phyloP scores from a whole-genome alignment of 192 early-diverging fungal genomes.

The Dissophora ornata region DNA sequence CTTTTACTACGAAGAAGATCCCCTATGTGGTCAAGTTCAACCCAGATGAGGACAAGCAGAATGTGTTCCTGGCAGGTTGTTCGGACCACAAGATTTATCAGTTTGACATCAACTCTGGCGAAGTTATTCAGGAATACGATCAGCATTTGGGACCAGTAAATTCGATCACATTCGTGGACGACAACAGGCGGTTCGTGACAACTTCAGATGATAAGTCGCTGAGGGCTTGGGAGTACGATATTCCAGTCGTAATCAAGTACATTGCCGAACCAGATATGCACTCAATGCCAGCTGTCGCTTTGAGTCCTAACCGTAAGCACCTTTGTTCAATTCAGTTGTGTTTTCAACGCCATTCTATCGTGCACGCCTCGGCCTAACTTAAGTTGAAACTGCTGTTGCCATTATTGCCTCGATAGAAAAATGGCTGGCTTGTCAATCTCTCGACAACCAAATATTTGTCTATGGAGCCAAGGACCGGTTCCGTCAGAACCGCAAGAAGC shows the following conservation, averaged over 20 bases:
- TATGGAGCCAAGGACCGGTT: slow-evolving; percentile 90
- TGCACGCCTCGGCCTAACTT: slow-evolving; percentile 1
- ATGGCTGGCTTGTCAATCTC: slow-evolving; percentile 93
- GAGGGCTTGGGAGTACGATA: slow-evolving; percentile 98
- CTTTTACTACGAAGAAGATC: slow-evolving; percentile 80
- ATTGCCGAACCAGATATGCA: slow-evolving; percentile 97
- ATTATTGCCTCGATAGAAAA: slow-evolving; percentile 68
- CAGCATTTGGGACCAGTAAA: slow-evolving; percentile 98
- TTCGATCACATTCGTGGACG: slow-evolving; percentile 96
- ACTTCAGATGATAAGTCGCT: slow-evolving; percentile 98
- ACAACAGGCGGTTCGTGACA: slow-evolving; percentile 92
- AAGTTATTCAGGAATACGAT: slow-evolving; percentile 94
- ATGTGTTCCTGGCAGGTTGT: slow-evolving; percentile 92
- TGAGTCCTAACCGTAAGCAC: slow-evolving; percentile 85
- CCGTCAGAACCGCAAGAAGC: slow-evolving; percentile 89
- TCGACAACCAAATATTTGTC: slow-evolving; percentile 96
- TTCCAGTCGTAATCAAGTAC: slow-evolving; percentile 98
- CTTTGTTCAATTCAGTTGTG: no score
- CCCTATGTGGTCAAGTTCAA: slow-evolving; percentile 94
- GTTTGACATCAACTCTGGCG: slow-evolving; percentile 86
- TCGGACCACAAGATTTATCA: slow-evolving; percentile 93
- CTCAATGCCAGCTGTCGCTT: slow-evolving; percentile 92
- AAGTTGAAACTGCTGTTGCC: background rate
- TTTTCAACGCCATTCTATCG: no score
- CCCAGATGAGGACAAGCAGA: slow-evolving; percentile 87